Percentiles rank a stretch among this genome's conserved stretches.
Evolutionary conservation across 768 basidiomycete species (phyloP).

Genomic region (Mycena filopes): DNA sequence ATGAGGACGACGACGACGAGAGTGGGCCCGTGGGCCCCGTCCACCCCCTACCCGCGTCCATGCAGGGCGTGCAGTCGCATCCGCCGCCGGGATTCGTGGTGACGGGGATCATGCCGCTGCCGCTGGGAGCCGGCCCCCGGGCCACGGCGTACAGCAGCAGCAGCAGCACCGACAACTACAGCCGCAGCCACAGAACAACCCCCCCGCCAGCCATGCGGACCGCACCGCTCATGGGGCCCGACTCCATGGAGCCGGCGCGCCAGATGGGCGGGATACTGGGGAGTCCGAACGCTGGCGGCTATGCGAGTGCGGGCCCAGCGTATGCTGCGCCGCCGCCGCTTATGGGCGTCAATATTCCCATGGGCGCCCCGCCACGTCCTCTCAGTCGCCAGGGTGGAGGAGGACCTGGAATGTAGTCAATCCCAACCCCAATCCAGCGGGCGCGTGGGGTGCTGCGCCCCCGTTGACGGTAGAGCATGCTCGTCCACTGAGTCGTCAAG

Average conservation of each 20-base stretch:
- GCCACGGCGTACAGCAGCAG: no score
- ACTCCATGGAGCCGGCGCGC: slow-evolving; percentile 5
- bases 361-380: no score
- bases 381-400: no score
- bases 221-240: neutral
- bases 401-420: no score
- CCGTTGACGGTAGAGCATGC: slow-evolving; percentile 1
- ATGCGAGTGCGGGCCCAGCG: no score
- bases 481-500: neutral
- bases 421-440: neutral
- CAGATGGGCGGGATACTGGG: slow-evolving; percentile 1
- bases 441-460: neutral
- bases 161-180: neutral
- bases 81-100: slow-evolving; percentile 22
- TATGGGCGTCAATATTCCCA: no score
- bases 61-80: slow-evolving; percentile 19
- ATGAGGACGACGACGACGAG: neutral
- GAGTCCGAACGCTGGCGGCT: no score
- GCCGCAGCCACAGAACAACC: neutral
- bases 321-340: no score
- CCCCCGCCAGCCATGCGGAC: neutral
- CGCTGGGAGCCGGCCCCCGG: neutral
- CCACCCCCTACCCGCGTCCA: slow-evolving; percentile 24
- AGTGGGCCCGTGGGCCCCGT: neutral
- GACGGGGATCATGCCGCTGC: neutral